A percentile compares a stretch with the other conserved stretches of the same genome.
Conservation (phyloP, 352 stramenopile genomes). For the Pythium aristosporum region DNA sequence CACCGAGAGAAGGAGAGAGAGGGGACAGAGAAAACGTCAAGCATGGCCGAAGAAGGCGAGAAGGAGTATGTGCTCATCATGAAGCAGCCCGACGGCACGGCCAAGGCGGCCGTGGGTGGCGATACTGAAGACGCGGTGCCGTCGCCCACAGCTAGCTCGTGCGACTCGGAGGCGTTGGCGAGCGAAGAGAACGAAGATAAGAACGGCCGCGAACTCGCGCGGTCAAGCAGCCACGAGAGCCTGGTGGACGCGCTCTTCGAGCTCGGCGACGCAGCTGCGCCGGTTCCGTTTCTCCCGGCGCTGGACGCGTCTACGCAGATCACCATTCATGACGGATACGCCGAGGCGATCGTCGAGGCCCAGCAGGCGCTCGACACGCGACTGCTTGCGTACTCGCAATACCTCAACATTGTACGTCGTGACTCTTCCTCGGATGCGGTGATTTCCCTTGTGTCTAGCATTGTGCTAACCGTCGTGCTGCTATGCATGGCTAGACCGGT, state of each 20-base stretch:
- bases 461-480: not conserved
- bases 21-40: not conserved
- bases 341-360: constrained; percentile 68
- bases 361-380: constrained; percentile 68
- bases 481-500: constrained; percentile 33
- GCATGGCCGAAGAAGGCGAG: constrained; percentile 31
- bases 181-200: constrained; percentile 11
- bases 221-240: constrained; percentile 12
- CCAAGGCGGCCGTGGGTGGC: constrained; percentile 17
- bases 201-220: not conserved
- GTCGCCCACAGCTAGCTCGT: constrained; percentile 31
- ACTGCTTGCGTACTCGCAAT: constrained; percentile 71
- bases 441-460: not conserved
- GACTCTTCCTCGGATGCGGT: not conserved
- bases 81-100: constrained; percentile 17
- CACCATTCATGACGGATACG: constrained; percentile 79
- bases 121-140: constrained; percentile 31
- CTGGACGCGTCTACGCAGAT: constrained; percentile 86
- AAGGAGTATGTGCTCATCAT: constrained; percentile 81
- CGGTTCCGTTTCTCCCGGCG: constrained; percentile 67
- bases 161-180: constrained; percentile 29
- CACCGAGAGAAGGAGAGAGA: not conserved
- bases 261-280: constrained; percentile 44
- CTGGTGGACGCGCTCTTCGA: constrained; percentile 44
- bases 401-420: constrained; percentile 66